These are phyloP conservation scores for Lasiosphaeris hirsuta DNA, from an alignment of 495 filamentous ascomycete species.

Conservation along the genomic window DNA sequence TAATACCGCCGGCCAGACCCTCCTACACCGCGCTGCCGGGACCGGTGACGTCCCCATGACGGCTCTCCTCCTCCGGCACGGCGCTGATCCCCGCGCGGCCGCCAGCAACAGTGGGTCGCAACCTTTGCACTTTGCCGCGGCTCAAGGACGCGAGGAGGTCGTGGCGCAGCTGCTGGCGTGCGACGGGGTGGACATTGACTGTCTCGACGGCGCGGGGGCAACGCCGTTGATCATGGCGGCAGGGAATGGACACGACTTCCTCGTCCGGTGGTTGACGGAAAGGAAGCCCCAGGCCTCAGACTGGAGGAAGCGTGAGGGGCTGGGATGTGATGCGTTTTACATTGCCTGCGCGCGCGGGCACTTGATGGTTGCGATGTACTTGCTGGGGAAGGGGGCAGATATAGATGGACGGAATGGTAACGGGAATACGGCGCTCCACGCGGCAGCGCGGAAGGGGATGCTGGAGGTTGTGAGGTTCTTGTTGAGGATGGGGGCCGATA, in stretches of 20 bases:
- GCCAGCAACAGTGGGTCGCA: conserved; percentile 20
- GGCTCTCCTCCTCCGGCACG: not conserved
- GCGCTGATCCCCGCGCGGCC: not conserved
- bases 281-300: not conserved
- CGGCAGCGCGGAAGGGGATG: conserved; percentile 9
- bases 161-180: conserved; percentile 11
- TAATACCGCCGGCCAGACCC: conserved; percentile 1
- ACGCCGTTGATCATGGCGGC: conserved; percentile 16
- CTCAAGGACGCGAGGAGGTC: conserved; percentile 4
- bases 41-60: not conserved
- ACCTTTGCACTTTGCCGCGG: conserved; percentile 25
- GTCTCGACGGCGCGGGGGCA: not conserved
- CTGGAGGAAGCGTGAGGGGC: not conserved
- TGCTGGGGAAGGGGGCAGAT: conserved; percentile 10
- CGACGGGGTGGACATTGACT: conserved; percentile 2
- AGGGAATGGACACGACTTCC: not conserved
- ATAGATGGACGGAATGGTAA: conserved; percentile 7
- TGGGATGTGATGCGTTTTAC: conserved; percentile 12
- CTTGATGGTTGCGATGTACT: conserved; percentile 1
- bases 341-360: conserved; percentile 12
- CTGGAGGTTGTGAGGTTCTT: conserved; percentile 15
- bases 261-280: conserved; percentile 4
- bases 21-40: conserved; percentile 1
- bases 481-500: conserved; percentile 15
- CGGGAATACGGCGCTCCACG: conserved; percentile 16